A percentile compares a stretch with the other conserved stretches of the same genome.
Evolutionary conservation across 2,329 filamentous ascomycete species (phyloP).

Genomic region (Fusarium fracticaudum): DNA sequence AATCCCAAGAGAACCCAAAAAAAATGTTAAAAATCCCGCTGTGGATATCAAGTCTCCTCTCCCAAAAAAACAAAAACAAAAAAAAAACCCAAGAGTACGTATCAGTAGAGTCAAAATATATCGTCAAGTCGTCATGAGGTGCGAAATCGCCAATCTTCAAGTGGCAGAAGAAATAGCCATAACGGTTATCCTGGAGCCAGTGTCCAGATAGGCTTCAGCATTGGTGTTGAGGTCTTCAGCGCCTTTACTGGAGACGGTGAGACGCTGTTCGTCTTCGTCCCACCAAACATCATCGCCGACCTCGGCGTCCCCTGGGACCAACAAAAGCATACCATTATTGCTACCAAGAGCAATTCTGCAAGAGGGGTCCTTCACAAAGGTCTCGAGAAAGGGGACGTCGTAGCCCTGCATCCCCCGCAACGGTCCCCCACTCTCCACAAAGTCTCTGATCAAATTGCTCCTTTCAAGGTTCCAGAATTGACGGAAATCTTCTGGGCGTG

Average conservation of each 20-base stretch:
- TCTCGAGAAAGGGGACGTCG: conserved; percentile 41
- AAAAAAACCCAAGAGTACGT: not conserved
- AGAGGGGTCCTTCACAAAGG: conserved; percentile 40
- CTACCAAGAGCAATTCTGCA: conserved; percentile 42
- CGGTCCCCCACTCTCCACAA: conserved; percentile 42
- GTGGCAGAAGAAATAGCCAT: conserved; percentile 40
- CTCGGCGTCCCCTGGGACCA: conserved; percentile 42
- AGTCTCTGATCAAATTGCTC: conserved; percentile 48
- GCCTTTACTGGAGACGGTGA: conserved; percentile 34
- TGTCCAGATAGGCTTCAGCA: conserved; percentile 36
- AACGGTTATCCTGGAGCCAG: conserved; percentile 33
- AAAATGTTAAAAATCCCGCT: conserved; percentile 19
- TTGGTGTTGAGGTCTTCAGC: conserved; percentile 24
- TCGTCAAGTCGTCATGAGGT: conserved; percentile 20
- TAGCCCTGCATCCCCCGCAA: conserved; percentile 38
- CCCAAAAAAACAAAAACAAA: not conserved
- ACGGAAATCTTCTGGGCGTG: conserved; percentile 47
- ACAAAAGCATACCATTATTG: conserved; percentile 39
- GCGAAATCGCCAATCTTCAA: not conserved
- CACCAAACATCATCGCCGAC: conserved; percentile 43
- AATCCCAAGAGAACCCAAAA: conserved; percentile 9
- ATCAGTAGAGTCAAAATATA: conserved; percentile 1
- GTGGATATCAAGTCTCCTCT: conserved; percentile 26
- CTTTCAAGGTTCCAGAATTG: conserved; percentile 49
- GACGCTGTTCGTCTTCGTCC: conserved; percentile 32